Percentiles rank a stretch among this genome's conserved stretches.
Conservation (phyloP, 2,329 filamentous ascomycete species). For the Cryphonectria carpinicola region DNA sequence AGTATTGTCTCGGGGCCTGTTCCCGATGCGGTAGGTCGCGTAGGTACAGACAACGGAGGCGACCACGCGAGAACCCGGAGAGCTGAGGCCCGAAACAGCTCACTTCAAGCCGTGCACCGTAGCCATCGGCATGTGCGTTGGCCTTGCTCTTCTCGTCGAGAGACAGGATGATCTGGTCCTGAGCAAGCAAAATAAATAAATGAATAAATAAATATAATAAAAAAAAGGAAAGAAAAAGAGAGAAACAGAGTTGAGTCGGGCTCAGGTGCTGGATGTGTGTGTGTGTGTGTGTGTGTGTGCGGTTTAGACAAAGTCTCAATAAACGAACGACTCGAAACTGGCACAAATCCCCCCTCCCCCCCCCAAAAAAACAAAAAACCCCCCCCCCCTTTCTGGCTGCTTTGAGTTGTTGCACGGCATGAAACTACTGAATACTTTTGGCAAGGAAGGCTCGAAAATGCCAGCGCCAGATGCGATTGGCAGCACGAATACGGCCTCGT, state of each 20-base stretch:
- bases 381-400: not conserved
- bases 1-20: conserved; percentile 6
- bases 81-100: not conserved
- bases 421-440: not conserved
- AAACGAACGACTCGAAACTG: not conserved
- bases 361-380: not conserved
- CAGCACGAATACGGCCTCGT: not conserved
- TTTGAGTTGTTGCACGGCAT: not conserved
- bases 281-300: not conserved
- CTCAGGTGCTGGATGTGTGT: not conserved
- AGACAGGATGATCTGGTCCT: not conserved
- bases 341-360: too few relatives aligned
- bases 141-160: not conserved
- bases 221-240: too few relatives aligned
- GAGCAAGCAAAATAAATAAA: too few relatives aligned
- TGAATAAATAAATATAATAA: too few relatives aligned
- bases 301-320: not conserved
- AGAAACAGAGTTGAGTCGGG: not conserved
- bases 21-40: conserved; percentile 6
- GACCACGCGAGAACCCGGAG: not conserved
- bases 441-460: not conserved
- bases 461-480: not conserved
- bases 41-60: not conserved
- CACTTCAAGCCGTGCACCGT: not conserved
- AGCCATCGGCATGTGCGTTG: not conserved